Base-by-base conservation (phyloP, 2,329 filamentous ascomycete species). In the Karstenula rhodostoma region DNA sequence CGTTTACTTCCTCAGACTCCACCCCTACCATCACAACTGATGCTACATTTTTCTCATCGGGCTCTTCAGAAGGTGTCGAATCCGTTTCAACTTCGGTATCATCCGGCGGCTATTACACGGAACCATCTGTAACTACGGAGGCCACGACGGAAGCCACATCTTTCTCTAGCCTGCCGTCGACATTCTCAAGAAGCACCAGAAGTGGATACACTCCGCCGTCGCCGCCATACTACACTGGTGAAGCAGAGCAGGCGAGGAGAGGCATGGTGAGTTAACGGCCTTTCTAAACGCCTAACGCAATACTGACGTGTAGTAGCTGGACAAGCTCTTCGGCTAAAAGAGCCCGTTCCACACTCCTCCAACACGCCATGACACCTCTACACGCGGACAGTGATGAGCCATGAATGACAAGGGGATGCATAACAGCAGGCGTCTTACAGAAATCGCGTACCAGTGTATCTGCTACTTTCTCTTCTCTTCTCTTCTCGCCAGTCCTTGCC, bases 401-500 rank as follows among this genome's bases (percentile, higher is more conserved):
- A 40, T 19, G 37, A 40, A n/a, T 7, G 7, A 40, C n/a, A 27
- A 3, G 27, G 17, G 25, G 13, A 40, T 40, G 32, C 48, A 40
- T 25, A 17, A 23, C 12, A 32, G 47, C 27, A 49, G 32, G 32
- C 32, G 32, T 51, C 48, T 13, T 51, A 37, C n/a, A 33, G 35
- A 8, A 29, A 12, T 5, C 32, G 23, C 9, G 29, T 50, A 7
- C 27, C 17, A 40, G 4, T 29, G 17, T 53, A 53, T 43, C 22
- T 53, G 13, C 35, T 53, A 53, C 23, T 33, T 52, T 52, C 49
- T 33, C 33, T 52, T 42, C 49, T 53, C 50, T 42, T 43, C 50
- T 12, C 22, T 53, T 43, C 23, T 43, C 23, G 12, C 13, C 23
- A 10, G 13, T 43, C 35, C 3, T n/a, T 43, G 37, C 17, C 37